Base-by-base conservation (phyloP, 441 rosid genomes). In the Brassica hybrid region DNA sequence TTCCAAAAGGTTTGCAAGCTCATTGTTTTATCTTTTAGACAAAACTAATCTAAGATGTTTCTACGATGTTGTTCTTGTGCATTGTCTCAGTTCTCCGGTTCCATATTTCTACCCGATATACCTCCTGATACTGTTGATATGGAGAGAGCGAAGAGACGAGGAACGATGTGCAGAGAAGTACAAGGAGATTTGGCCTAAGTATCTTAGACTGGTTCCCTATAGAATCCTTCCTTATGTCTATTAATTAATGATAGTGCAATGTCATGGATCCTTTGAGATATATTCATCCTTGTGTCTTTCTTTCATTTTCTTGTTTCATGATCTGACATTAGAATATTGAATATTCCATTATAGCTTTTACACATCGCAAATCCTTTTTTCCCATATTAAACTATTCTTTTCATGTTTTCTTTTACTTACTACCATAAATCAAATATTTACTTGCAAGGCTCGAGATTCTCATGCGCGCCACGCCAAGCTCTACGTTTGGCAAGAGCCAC, bases 71-170 rank as follows among this genome's bases (percentile, higher is more conserved):
- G 69, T 73, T 23, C 67, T 77, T 79, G 65, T 71, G 25, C 58
- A 48, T 71, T 59, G 36, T 59, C 19, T 59, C 91, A 95, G 99
- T 67, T 95, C 99, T 27, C 91, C 86, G 0, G 69, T 90, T 32
- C 97, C 99, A 1, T 91, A 93, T 83, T 91, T 94, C 65, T 93
- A 94, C 79, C 98, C 99, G 0, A 83, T 84, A 38, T 93, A 93
- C 78, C 99, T 93, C 56, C 85, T 93, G 30, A 89, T 93, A 83
- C 86, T 95, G 74, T 83, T 95, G 75, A 77, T 90, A 84, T 91
- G 99, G 99, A 87, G 97, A 82, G 98, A 93, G 50, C 79, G 97
- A 69, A 90, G 99, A 77, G 98, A 95, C 8, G 96, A 93, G 80
- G 86, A 88, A 60, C 89, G 94, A 41, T 95, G 99, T 71, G 94